A percentile compares a stretch with the other conserved stretches of the same genome.
Conservation (phyloP, 2,329 filamentous ascomycete genomes). For the Dissoconium aciculare region DNA sequence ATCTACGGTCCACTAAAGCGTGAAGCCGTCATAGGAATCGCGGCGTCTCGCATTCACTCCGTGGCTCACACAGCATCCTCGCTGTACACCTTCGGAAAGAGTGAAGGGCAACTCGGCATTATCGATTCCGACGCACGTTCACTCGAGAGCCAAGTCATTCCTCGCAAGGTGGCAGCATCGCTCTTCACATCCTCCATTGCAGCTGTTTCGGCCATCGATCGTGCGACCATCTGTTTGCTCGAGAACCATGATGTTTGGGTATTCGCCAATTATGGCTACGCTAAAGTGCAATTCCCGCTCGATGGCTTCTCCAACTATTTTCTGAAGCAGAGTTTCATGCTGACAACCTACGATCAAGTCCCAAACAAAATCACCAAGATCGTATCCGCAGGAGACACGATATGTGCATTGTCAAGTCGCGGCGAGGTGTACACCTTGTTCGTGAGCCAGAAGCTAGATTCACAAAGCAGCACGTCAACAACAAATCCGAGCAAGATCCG, state of each 20-base stretch:
- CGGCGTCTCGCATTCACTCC: conserved; percentile 82
- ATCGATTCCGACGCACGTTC: conserved; percentile 92
- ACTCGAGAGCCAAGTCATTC: conserved; percentile 64
- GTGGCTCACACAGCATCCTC: conserved; percentile 70
- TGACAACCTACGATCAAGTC: conserved; percentile 48
- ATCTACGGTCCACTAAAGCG: conserved; percentile 86
- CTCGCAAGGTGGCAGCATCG: conserved; percentile 77
- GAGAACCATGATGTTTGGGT: conserved; percentile 83
- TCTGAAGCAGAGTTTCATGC: conserved; percentile 49
- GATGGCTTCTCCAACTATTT: conserved; percentile 59
- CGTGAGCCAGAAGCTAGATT: conserved; percentile 54
- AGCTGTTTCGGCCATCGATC: conserved; percentile 76
- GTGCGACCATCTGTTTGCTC: conserved; percentile 71
- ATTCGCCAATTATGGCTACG: conserved; percentile 90
- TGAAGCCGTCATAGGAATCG: conserved; percentile 64
- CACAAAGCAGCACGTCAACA: conserved; percentile 52
- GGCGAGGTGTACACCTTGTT: conserved; percentile 81
- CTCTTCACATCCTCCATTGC: conserved; percentile 58
- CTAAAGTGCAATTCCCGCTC: conserved; percentile 70
- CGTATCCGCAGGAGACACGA: conserved; percentile 74
- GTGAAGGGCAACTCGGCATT: conserved; percentile 81
- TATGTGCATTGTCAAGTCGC: conserved; percentile 68
- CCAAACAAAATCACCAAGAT: conserved; percentile 61
- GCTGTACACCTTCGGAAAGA: conserved; percentile 88
- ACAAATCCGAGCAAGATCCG: conserved; percentile 87